Evolutionary conservation across 768 basidiomycete genomes (phyloP).

Genomic region (Mycena rosella): DNA sequence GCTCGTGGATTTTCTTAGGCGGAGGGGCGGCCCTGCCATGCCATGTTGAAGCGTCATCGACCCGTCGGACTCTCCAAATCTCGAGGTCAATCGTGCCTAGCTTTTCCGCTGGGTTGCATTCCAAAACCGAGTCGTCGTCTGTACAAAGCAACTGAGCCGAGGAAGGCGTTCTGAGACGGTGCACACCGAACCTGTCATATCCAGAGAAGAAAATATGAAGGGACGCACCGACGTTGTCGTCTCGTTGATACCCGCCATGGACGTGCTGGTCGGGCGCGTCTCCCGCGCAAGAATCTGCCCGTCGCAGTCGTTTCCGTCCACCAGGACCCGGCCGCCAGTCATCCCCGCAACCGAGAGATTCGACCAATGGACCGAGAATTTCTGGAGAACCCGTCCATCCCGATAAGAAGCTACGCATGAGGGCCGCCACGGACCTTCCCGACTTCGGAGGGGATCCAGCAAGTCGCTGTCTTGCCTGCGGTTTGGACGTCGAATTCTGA

Average conservation of each 20-base stretch:
- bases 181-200: constrained; percentile 15
- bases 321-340: constrained; percentile 26
- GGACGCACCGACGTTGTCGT: constrained; percentile 12
- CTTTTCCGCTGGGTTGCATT: not conserved
- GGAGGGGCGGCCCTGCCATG: constrained; percentile 6
- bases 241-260: constrained; percentile 19
- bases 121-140: constrained; percentile 15
- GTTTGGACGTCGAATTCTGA: constrained; percentile 8
- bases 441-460: constrained; percentile 21
- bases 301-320: constrained; percentile 25
- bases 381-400: not conserved
- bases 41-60: constrained; percentile 8
- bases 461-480: not conserved
- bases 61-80: constrained; percentile 23
- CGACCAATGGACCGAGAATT: constrained; percentile 22
- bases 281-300: constrained; percentile 13
- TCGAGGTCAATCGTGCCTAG: constrained; percentile 25
- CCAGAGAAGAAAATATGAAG: constrained; percentile 15
- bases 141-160: too few relatives aligned
- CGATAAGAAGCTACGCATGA: not conserved
- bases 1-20: constrained; percentile 40
- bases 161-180: not conserved
- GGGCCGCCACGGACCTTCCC: constrained; percentile 12
- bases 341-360: constrained; percentile 13
- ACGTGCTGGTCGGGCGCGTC: constrained; percentile 23